A percentile compares a stretch with the other conserved stretches of the same genome.
phyloP scores from a whole-genome alignment of 2,329 filamentous ascomycete genomes.

The Clonostachys sp. region DNA sequence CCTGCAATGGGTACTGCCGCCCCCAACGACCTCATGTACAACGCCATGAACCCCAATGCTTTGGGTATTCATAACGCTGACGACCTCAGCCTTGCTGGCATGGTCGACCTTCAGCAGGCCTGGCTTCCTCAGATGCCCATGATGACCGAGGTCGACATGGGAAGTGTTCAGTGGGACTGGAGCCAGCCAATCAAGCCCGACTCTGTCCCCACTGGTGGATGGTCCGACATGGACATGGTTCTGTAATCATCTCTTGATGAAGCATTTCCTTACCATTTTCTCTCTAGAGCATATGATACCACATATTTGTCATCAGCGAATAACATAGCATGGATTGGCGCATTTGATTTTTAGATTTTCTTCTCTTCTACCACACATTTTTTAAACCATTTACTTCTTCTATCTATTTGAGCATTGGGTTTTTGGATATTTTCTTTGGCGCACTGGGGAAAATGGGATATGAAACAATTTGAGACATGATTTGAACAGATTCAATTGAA shows the following conservation, averaged over 20 bases:
- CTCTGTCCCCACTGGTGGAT: slow-evolving; percentile 3
- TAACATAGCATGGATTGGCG: neutral
- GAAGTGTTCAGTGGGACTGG: slow-evolving; percentile 18
- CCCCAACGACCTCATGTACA: slow-evolving; percentile 12
- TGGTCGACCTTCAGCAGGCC: slow-evolving; percentile 13
- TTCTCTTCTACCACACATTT: neutral
- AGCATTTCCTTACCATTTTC: neutral
- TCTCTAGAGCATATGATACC: neutral
- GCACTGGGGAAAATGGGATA: neutral
- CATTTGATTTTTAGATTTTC: neutral
- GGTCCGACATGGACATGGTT: slow-evolving; percentile 11
- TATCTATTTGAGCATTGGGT: neutral
- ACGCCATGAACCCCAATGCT: slow-evolving; percentile 9
- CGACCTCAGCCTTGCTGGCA: slow-evolving; percentile 13
- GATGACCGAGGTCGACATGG: slow-evolving; percentile 20
- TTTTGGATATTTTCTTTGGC: neutral
- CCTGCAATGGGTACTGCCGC: slow-evolving; percentile 2
- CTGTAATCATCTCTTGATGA: slow-evolving; percentile 4
- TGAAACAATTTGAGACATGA: neutral
- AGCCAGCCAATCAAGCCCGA: slow-evolving; percentile 8
- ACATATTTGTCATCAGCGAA: neutral
- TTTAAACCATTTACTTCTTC: neutral
- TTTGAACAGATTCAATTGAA: too few relatives aligned
- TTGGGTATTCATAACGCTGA: slow-evolving; percentile 8
- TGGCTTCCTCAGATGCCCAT: slow-evolving; percentile 20